Conservation (phyloP, 352 stramenopile genomes). For the Phytophthora agathidicida region DNA sequence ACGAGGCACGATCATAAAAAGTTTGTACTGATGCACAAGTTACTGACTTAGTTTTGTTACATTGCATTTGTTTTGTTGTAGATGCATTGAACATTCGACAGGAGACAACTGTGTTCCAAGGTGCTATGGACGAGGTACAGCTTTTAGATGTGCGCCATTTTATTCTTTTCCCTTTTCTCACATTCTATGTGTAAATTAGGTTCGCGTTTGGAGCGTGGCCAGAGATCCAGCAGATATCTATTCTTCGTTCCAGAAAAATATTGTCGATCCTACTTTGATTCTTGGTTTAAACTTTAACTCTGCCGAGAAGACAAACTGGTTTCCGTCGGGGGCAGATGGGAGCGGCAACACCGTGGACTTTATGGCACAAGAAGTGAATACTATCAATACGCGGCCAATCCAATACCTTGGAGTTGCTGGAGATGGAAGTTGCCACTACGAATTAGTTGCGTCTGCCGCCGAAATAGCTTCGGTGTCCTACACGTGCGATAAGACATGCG, state of each 20-base stretch:
- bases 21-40: neutral
- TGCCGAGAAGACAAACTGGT: conserved; percentile 17
- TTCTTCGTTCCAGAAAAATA: conserved; percentile 24
- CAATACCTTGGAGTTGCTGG: conserved; percentile 34
- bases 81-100: conserved; percentile 28
- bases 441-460: conserved; percentile 8
- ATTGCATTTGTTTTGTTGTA: conserved; percentile 3
- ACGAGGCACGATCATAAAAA: conserved; percentile 29
- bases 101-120: conserved; percentile 28
- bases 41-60: no score
- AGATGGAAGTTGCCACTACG: conserved; percentile 48
- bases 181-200: no score
- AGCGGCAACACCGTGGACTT: conserved; percentile 48
- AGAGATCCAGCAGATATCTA: conserved; percentile 26
- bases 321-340: conserved; percentile 31
- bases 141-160: neutral
- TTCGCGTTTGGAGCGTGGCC: conserved; percentile 42
- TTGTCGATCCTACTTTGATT: conserved; percentile 21
- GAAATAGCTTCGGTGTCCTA: neutral
- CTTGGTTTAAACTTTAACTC: conserved; percentile 44
- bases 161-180: neutral
- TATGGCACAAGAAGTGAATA: conserved; percentile 36
- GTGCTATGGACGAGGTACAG: conserved; percentile 56
- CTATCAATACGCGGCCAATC: conserved; percentile 6
- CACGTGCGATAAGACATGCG: conserved; percentile 29